Evolutionary conservation across 495 filamentous ascomycete species (phyloP), one percentile per base, ranked within the genome.

Genomic region (Rhizodiscina lignyota): DNA sequence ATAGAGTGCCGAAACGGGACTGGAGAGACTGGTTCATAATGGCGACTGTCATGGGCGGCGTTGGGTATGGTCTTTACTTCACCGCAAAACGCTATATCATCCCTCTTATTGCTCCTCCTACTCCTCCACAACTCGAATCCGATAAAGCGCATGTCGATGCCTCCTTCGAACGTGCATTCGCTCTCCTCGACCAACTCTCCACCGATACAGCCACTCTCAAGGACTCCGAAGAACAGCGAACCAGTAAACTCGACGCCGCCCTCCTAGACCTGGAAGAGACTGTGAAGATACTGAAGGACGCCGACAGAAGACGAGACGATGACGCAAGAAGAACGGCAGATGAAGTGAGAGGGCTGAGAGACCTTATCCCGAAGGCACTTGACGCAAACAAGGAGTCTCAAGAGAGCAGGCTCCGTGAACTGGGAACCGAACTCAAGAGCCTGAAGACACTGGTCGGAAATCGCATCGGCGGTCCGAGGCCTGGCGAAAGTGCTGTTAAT

Each of bases 1-100:
- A 35, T 19, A 61, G 58, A 40, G 49, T 63, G 18, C 83, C 89
- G 4, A 75, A 72, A 47, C 69, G 89, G 42, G 89, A 99, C 54
- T 99, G 89, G 89, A 69, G 89, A 32, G 89, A 99, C 48, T 94
- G 82, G 79, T 99, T 94, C 52, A 92, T 94, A 45, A 83, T 92
- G 81, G 85, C 86, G 5, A 94, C 85, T 0, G 78, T 92, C 5
- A 76, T 87, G 42, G 77, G 80, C 28, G 82, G 83, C 26, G 74
- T 91, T 3, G 67, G 80, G 5, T 93, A 91, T 48, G 85, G 83
- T 2, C 53, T 89, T n/a, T 94, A 84, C 51, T 70, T 72, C 45
- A 67, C 93, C 6, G 76, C 82, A 39, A 92, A 92, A 72, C 85
- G 91, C 39, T 99, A 96, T 50, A 72, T 99, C 37, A 60, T 74